Percentiles rank a stretch among this genome's conserved stretches.
These are phyloP conservation scores for Raffaelea albimanens DNA, from an alignment of 2,329 filamentous ascomycete genomes.

Conservation along the genomic window DNA sequence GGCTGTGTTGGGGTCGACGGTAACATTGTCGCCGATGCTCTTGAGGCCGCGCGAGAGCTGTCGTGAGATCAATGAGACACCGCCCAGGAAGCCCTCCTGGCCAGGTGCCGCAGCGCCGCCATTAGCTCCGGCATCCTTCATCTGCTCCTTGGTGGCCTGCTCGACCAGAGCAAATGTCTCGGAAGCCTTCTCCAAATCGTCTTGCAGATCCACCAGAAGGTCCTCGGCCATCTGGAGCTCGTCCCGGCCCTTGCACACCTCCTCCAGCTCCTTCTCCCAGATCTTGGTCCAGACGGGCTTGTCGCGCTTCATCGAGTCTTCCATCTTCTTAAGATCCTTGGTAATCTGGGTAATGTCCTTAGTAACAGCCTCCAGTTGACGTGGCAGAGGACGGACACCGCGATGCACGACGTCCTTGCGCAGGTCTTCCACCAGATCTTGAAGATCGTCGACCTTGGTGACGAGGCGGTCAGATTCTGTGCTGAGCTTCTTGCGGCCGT, in stretches of 20 bases:
- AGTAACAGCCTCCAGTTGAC: conserved; percentile 79
- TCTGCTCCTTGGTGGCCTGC: conserved; percentile 96
- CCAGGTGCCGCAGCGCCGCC: conserved; percentile 41
- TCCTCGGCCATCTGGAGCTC: conserved; percentile 95
- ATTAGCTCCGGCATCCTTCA: conserved; percentile 60
- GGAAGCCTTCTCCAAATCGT: conserved; percentile 88
- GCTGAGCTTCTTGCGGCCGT: conserved; percentile 77
- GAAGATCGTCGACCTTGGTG: conserved; percentile 88
- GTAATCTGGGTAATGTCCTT: conserved; percentile 78
- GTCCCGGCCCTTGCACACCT: conserved; percentile 91
- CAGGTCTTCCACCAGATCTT: conserved; percentile 91
- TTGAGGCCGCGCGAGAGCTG: conserved; percentile 48
- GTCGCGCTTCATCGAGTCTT: conserved; percentile 83
- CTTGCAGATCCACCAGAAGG: conserved; percentile 79
- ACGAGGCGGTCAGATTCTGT: conserved; percentile 86
- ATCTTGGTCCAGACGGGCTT: conserved; percentile 98
- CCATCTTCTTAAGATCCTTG: conserved; percentile 86
- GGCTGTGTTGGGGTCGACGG: conserved; percentile 63
- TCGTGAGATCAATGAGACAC: conserved; percentile 18
- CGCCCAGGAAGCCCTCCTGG: conserved; percentile 24
- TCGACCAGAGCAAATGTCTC: conserved; percentile 94
- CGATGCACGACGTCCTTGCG: conserved; percentile 93
- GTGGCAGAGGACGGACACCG: conserved; percentile 80
- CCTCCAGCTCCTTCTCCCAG: conserved; percentile 95
- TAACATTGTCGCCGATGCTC: conserved; percentile 35